Evolutionary conservation across 495 filamentous ascomycete genomes (phyloP).

Genomic region (Xylaria curta): DNA sequence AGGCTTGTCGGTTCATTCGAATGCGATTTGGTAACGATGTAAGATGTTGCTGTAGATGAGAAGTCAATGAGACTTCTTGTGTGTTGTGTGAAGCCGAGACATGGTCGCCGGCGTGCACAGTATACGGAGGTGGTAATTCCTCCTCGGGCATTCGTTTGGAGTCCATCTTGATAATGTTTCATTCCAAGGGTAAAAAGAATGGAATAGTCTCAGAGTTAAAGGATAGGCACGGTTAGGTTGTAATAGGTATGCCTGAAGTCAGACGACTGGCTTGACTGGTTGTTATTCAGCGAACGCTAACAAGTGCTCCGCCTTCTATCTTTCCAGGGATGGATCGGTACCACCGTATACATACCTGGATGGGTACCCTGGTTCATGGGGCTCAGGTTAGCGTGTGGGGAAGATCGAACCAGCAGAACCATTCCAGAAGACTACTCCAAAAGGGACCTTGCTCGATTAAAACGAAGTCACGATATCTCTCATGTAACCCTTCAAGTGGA

Average conservation of each 20-base stretch:
- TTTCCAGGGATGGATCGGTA: background rate
- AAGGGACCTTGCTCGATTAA: background rate
- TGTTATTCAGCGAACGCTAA: background rate
- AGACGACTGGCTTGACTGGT: background rate
- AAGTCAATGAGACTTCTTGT: conserved; percentile 32
- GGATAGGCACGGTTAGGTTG: background rate
- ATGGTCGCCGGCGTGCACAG: background rate
- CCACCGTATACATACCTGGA: background rate
- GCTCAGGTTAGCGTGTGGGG: conserved; percentile 12
- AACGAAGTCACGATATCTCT: background rate
- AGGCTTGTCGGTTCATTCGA: conserved; percentile 40
- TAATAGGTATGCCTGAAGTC: background rate
- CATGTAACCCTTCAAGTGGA: conserved; percentile 1
- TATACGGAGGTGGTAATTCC: conserved; percentile 45
- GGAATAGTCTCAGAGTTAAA: background rate
- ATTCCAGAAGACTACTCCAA: conserved; percentile 16
- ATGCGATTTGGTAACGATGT: conserved; percentile 47
- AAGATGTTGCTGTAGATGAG: conserved; percentile 49
- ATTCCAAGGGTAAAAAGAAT: background rate
- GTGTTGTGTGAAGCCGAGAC: background rate
- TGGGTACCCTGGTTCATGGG: background rate
- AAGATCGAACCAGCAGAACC: background rate
- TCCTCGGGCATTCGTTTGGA: conserved; percentile 25
- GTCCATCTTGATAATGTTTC: conserved; percentile 26
- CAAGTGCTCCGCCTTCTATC: conserved; percentile 2